Conservation (phyloP, 495 filamentous ascomycete genomes). For the Penicillium paxilli region DNA sequence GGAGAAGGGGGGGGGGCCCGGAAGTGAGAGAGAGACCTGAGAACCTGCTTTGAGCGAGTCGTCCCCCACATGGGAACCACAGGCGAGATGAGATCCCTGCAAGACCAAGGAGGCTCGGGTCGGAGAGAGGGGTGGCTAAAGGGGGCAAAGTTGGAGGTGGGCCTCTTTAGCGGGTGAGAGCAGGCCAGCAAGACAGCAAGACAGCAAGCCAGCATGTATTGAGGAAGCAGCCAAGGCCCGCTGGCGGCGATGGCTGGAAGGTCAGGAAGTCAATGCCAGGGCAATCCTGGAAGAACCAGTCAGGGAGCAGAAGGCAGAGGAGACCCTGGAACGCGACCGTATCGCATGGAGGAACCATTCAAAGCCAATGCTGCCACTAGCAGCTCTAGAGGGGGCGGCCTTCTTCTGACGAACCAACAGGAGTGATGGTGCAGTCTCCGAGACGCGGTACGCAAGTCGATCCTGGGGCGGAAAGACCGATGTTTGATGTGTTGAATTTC, state of each 20-base stretch:
- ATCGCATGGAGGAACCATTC: constrained; percentile 21
- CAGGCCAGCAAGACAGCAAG: too few relatives aligned
- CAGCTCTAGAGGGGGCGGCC: constrained; percentile 15
- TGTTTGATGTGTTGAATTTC: constrained; percentile 1
- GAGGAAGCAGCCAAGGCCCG: constrained; percentile 3
- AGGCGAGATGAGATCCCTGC: constrained; percentile 21
- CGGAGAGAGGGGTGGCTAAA: neutral
- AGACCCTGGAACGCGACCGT: constrained; percentile 34
- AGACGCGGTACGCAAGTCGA: constrained; percentile 18
- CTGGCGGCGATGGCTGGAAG: constrained; percentile 7
- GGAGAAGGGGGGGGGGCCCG: too few relatives aligned
- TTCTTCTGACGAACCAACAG: constrained; percentile 23
- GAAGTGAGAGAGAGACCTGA: too few relatives aligned
- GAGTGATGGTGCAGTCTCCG: constrained; percentile 1
- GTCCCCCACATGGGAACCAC: constrained; percentile 23
- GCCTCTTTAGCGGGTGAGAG: neutral
- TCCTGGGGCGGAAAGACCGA: constrained; percentile 18
- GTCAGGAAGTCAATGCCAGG: constrained; percentile 30
- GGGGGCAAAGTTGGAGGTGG: neutral
- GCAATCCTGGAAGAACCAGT: constrained; percentile 30
- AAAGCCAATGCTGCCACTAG: constrained; percentile 23
- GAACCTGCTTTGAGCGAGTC: constrained; percentile 28
- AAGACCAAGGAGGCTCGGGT: constrained; percentile 29
- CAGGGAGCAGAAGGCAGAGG: constrained; percentile 13
- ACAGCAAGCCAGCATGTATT: neutral